phyloP scores from a whole-genome alignment of 352 stramenopile species.

The Globisporangium acanthophoron region DNA sequence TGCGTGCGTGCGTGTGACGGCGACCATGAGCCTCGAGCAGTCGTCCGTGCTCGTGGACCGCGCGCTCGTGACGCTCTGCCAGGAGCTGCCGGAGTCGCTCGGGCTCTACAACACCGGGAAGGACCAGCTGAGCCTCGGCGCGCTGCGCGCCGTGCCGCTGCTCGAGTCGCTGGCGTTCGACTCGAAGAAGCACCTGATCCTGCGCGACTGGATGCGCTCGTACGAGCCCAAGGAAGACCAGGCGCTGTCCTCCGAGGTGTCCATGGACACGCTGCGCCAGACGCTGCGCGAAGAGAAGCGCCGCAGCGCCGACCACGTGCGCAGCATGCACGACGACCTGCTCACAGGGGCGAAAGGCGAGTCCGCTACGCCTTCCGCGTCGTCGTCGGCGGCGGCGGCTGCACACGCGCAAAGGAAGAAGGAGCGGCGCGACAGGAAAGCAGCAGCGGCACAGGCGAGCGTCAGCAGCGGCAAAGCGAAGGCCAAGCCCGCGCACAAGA shows the following conservation, averaged over 20 bases:
- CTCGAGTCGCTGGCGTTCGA: slow-evolving; percentile 45
- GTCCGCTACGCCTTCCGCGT: slow-evolving; percentile 1
- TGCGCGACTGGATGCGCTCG: slow-evolving; percentile 73
- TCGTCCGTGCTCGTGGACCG: slow-evolving; percentile 69
- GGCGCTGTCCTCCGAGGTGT: slow-evolving; percentile 42
- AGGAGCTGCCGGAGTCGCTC: slow-evolving; percentile 70
- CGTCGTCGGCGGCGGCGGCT: neutral
- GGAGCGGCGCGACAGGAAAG: slow-evolving; percentile 15
- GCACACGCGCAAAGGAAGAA: slow-evolving; percentile 15
- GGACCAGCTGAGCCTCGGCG: slow-evolving; percentile 56
- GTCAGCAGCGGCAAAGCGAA: slow-evolving; percentile 14
- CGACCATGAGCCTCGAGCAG: slow-evolving; percentile 60
- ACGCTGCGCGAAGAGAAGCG: slow-evolving; percentile 43
- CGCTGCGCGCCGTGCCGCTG: slow-evolving; percentile 47
- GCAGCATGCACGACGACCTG: slow-evolving; percentile 42
- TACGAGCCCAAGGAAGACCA: slow-evolving; percentile 54
- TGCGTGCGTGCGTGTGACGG: neutral
- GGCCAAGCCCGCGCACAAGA: slow-evolving; percentile 5
- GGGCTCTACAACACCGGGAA: slow-evolving; percentile 71
- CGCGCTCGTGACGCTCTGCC: slow-evolving; percentile 70
- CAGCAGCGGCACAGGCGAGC: neutral
- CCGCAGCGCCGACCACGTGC: slow-evolving; percentile 28
- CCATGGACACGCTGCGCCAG: slow-evolving; percentile 47
- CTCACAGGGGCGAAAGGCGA: slow-evolving; percentile 4
- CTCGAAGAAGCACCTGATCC: slow-evolving; percentile 56